Conservation (phyloP, 2,329 filamentous ascomycete genomes). For the Aschersonia sp. region DNA sequence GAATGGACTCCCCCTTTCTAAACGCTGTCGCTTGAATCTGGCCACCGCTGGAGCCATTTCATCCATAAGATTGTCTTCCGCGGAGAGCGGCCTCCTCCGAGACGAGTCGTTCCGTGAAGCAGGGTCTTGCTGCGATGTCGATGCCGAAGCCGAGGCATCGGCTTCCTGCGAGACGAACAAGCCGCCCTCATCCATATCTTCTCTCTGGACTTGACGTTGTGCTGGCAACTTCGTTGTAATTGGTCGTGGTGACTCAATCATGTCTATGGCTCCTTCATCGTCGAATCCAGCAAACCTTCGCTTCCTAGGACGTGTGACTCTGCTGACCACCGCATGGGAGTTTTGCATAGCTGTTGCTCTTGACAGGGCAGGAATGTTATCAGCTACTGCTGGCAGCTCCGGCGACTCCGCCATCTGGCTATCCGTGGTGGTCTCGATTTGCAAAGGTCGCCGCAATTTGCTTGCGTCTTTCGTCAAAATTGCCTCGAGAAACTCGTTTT, state of each 20-base stretch:
- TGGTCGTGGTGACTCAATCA: constrained; percentile 10
- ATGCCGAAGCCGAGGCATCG: constrained; percentile 8
- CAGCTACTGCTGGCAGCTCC: constrained; percentile 1
- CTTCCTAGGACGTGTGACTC: constrained; percentile 24
- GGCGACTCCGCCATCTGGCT: constrained; percentile 7
- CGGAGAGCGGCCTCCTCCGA: constrained; percentile 31
- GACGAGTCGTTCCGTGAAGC: constrained; percentile 12
- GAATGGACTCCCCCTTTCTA: constrained; percentile 41
- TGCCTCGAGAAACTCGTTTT: constrained; percentile 83
- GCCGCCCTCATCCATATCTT: constrained; percentile 26
- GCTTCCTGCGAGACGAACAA: constrained; percentile 43
- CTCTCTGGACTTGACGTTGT: constrained; percentile 7
- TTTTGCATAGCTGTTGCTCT: constrained; percentile 3
- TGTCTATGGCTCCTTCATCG: constrained; percentile 25
- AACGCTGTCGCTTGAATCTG: constrained; percentile 63
- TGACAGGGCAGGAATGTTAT: constrained; percentile 1
- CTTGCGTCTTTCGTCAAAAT: constrained; percentile 71
- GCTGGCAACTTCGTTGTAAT: constrained; percentile 1
- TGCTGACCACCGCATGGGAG: constrained; percentile 4
- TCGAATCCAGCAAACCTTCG: constrained; percentile 63
- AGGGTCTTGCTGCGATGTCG: constrained; percentile 9
- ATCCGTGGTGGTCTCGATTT: constrained; percentile 24
- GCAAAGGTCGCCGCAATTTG: constrained; percentile 53
- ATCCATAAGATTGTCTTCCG: constrained; percentile 48
- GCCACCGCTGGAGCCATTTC: constrained; percentile 63